Evolutionary conservation across 441 rosid species (phyloP), one percentile per base, ranked within the genome.

Genomic region (Euphorbia celastroides): DNA sequence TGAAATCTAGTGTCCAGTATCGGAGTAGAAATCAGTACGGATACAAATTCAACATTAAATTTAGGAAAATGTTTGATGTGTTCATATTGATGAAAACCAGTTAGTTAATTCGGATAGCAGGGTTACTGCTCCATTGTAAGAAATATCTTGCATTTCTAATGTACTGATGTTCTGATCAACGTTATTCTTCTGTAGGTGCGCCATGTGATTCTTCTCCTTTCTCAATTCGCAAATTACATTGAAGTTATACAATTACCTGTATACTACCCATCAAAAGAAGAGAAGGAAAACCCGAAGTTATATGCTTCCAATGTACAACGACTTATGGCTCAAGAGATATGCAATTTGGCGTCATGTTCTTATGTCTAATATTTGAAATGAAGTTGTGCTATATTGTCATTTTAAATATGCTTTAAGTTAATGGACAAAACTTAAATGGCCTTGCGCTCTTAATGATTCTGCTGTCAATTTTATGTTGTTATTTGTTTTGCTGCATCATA

Each of bases 261-360:
- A 63, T 94, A 94, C 88, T 78, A 79, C 82, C 99, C 99, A 4
- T 87, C 96, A 51, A 87, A 86, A 61, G 86, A 87, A 80, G 99
- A 94, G 85, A 92, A 83, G 70, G 86, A 80, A 67, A 88, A 94
- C 66, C 86, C 97, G 3, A 89, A 89, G 78, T 82, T 92, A 13
- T 92, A 83, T 79, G 93, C 99, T 57, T 76, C 74, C 70, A 89
- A 92, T 66, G 84, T 94, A 64, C 83, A 96, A 63, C 84, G 74
- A 73, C 65, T 89, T 76, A 92, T 94, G 98, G 98, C 96, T 68
- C 72, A 62, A 4, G 92, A 91, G 96, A 97, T 93, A 86, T 72
- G 77, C 54, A 41, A 42, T 41, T 77, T 34, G 13, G 54, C 28
- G 46, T 31, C 36, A 28, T 10, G 34, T 25, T 48, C 41, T 60